phyloP scores from a whole-genome alignment of 2,329 filamentous ascomycete genomes.

The Xylaria multiplex region DNA sequence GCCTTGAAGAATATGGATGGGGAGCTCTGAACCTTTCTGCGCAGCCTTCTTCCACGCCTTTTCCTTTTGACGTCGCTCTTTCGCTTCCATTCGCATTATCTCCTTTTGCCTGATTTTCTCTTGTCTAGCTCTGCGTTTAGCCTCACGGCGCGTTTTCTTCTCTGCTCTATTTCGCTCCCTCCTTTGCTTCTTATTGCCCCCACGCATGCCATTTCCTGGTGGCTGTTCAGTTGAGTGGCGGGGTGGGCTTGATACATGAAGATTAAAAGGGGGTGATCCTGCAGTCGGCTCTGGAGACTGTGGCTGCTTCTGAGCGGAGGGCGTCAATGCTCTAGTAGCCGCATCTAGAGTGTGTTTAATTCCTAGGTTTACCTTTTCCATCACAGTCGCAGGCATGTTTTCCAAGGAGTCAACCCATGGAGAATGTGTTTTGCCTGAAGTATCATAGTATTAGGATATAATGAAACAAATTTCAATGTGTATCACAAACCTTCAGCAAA shows the following conservation, averaged over 20 bases:
- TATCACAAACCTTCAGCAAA: constrained; percentile 23
- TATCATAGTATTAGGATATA: constrained; percentile 6
- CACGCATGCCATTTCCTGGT: not conserved
- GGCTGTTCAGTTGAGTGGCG: not conserved
- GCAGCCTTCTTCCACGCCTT: constrained; percentile 35
- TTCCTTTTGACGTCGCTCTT: constrained; percentile 37
- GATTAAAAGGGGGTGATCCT: constrained; percentile 17
- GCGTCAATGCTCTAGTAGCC: constrained; percentile 21
- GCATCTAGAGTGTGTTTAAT: constrained; percentile 31
- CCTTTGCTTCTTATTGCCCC: constrained; percentile 24
- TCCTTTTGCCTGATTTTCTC: constrained; percentile 40
- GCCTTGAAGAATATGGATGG: constrained; percentile 29
- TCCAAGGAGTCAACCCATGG: constrained; percentile 36
- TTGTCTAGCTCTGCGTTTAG: constrained; percentile 36
- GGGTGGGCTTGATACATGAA: constrained; percentile 12
- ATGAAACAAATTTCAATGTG: not conserved
- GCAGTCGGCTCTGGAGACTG: constrained; percentile 12
- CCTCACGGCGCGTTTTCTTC: constrained; percentile 32
- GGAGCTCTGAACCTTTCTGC: constrained; percentile 37
- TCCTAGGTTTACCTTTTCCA: constrained; percentile 33
- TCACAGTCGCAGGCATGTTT: constrained; percentile 21
- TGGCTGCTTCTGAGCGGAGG: constrained; percentile 5
- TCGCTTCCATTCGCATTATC: constrained; percentile 33
- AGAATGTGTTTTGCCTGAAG: constrained; percentile 28
- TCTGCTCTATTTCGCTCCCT: constrained; percentile 37